Conservation (phyloP, 495 filamentous ascomycete genomes). For the Massariosphaeria phaeospora region DNA sequence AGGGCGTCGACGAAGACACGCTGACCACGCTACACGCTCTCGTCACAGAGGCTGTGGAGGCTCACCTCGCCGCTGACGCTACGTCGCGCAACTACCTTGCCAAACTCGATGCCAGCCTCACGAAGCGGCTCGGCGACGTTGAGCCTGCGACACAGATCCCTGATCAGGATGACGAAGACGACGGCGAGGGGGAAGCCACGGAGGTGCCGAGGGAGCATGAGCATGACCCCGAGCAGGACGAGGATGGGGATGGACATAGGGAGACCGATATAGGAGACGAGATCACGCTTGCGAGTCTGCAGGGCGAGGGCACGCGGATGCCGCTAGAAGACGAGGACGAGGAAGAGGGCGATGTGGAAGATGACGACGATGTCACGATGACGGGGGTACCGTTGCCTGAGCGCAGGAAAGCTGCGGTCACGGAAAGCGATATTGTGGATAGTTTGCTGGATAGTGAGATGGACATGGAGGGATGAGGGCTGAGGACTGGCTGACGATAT, state of each 20-base stretch:
- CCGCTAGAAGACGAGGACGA: slow-evolving; percentile 18
- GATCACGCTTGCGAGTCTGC: slow-evolving; percentile 10
- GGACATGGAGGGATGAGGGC: neutral
- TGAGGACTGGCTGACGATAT: too few species aligned
- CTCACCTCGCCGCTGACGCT: slow-evolving; percentile 33
- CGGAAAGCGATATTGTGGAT: slow-evolving; percentile 32
- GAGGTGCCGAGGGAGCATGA: slow-evolving; percentile 21
- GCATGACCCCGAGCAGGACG: neutral
- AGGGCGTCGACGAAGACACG: slow-evolving; percentile 17
- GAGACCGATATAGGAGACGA: slow-evolving; percentile 29
- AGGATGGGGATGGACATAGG: slow-evolving; percentile 18
- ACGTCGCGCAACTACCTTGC: slow-evolving; percentile 35
- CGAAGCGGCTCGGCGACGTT: slow-evolving; percentile 28
- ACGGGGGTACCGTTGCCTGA: too few species aligned
- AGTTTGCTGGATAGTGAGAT: slow-evolving; percentile 32
- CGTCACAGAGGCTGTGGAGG: slow-evolving; percentile 35
- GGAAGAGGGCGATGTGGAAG: slow-evolving; percentile 36
- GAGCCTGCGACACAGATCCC: slow-evolving; percentile 10
- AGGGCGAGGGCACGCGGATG: slow-evolving; percentile 36
- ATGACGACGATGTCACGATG: slow-evolving; percentile 35
- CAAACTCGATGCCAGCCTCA: slow-evolving; percentile 31
- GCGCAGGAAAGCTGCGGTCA: neutral
- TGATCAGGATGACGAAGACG: slow-evolving; percentile 4
- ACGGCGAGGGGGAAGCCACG: slow-evolving; percentile 16
- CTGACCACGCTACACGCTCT: slow-evolving; percentile 36